Evolutionary conservation across 805 yeast species (phyloP).

Genomic region (Pichia pseudocactophila): DNA sequence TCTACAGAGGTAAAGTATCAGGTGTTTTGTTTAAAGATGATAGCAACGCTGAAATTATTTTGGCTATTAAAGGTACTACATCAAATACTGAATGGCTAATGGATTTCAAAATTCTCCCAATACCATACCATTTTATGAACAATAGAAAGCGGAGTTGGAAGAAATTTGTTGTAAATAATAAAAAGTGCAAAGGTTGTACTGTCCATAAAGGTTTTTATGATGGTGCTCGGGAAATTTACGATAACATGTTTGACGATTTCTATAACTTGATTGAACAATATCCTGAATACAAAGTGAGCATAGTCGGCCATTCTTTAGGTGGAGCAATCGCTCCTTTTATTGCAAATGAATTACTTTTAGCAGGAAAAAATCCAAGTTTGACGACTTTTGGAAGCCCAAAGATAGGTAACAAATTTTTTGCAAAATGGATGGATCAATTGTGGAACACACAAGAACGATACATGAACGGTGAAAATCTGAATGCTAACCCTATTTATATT

Average conservation of each 20-base stretch:
- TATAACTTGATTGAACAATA: constrained; percentile 26
- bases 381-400: constrained; percentile 59
- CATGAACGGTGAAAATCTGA: constrained; percentile 3
- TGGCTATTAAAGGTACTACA: constrained; percentile 58
- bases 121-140: constrained; percentile 28
- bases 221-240: constrained; percentile 35
- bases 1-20: constrained; percentile 41
- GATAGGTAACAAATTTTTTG: constrained; percentile 46
- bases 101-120: constrained; percentile 44
- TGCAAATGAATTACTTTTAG: constrained; percentile 49
- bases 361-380: constrained; percentile 47
- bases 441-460: constrained; percentile 29
- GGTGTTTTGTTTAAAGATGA: constrained; percentile 49
- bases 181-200: constrained; percentile 40
- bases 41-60: constrained; percentile 31
- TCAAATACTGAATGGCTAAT: constrained; percentile 53
- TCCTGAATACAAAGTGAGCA: constrained; percentile 41
- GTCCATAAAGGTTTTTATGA: constrained; percentile 60
- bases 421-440: constrained; percentile 41
- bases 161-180: constrained; percentile 12
- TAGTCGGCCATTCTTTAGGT: constrained; percentile 63
- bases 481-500: constrained; percentile 31
- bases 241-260: constrained; percentile 30
- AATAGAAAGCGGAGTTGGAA: constrained; percentile 10
- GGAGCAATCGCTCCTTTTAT: constrained; percentile 60